Evolutionary conservation across 2,329 filamentous ascomycete species (phyloP).

Genomic region (Coniochaeta sp.): DNA sequence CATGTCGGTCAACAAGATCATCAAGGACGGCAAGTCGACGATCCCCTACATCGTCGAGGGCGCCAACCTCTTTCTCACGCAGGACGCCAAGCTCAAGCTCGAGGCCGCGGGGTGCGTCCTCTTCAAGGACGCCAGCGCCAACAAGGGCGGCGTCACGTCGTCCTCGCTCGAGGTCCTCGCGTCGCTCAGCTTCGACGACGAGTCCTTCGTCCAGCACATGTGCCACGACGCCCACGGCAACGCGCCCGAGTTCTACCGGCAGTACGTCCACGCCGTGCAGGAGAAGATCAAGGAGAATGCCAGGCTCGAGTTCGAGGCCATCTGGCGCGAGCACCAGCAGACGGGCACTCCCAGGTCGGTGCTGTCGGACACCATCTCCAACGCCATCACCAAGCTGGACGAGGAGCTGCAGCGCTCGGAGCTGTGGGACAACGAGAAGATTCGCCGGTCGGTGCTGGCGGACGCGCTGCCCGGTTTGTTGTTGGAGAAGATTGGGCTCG

Average conservation of each 20-base stretch:
- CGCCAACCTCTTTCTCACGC: slow-evolving; percentile 96
- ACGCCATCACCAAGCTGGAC: slow-evolving; percentile 92
- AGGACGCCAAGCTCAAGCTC: slow-evolving; percentile 91
- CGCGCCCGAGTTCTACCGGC: slow-evolving; percentile 83
- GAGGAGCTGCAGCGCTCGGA: slow-evolving; percentile 93
- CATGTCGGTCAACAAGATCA: slow-evolving; percentile 77
- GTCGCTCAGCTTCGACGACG: slow-evolving; percentile 88
- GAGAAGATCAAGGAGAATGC: slow-evolving; percentile 87
- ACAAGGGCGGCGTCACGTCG: slow-evolving; percentile 97
- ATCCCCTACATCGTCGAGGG: slow-evolving; percentile 97
- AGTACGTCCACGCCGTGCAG: slow-evolving; percentile 89
- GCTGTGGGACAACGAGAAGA: slow-evolving; percentile 76
- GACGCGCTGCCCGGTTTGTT: slow-evolving; percentile 84
- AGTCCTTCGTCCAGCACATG: slow-evolving; percentile 87
- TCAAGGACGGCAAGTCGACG: slow-evolving; percentile 77
- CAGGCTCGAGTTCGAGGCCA: slow-evolving; percentile 90
- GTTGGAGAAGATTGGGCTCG: slow-evolving; percentile 82
- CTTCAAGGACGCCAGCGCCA: slow-evolving; percentile 96
- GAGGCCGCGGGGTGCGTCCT: slow-evolving; percentile 92
- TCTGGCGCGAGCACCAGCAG: slow-evolving; percentile 88
- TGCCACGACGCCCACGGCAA: slow-evolving; percentile 68
- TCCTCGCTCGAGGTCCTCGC: slow-evolving; percentile 95
- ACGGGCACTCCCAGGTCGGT: slow-evolving; percentile 75
- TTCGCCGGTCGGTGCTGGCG: slow-evolving; percentile 69
- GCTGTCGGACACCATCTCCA: slow-evolving; percentile 84